These are phyloP conservation scores for Nothomitra cinnamomea DNA, from an alignment of 2,329 filamentous ascomycete species.

Conservation along the genomic window DNA sequence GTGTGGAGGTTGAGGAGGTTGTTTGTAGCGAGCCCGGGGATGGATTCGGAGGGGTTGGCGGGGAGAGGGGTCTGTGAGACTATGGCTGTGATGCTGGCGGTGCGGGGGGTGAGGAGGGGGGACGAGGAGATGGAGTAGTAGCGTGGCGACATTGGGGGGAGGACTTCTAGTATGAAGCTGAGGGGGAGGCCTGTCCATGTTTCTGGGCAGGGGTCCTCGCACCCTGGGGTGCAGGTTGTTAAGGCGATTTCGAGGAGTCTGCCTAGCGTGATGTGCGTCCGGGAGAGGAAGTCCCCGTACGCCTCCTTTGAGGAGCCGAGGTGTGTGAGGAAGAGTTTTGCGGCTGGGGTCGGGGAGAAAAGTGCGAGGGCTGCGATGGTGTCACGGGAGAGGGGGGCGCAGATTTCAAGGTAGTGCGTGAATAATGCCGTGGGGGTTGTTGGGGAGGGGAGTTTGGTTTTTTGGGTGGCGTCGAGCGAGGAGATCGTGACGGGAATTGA, in stretches of 20 bases:
- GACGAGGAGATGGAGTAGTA: slow-evolving; percentile 12
- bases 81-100: not conserved
- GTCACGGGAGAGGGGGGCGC: slow-evolving; percentile 24
- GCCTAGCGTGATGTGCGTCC: not conserved
- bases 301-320: slow-evolving; percentile 9
- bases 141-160: slow-evolving; percentile 6
- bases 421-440: slow-evolving; percentile 25
- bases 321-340: slow-evolving; percentile 17
- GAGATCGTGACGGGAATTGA: slow-evolving; percentile 13
- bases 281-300: not conserved
- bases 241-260: not conserved
- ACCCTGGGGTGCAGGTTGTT: not conserved
- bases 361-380: slow-evolving; percentile 21
- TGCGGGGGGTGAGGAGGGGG: not conserved
- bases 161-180: not conserved
- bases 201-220: not conserved
- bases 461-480: not conserved
- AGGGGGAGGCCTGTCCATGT: not conserved
- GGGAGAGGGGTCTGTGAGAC: not conserved
- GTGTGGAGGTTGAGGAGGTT: not conserved
- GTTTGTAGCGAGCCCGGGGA: not conserved
- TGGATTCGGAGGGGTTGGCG: not conserved
- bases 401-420: slow-evolving; percentile 30
- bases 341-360: slow-evolving; percentile 22
- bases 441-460: slow-evolving; percentile 9